Base-by-base conservation (phyloP, 2,329 filamentous ascomycete genomes). In the Rachicladosporium sp. region DNA sequence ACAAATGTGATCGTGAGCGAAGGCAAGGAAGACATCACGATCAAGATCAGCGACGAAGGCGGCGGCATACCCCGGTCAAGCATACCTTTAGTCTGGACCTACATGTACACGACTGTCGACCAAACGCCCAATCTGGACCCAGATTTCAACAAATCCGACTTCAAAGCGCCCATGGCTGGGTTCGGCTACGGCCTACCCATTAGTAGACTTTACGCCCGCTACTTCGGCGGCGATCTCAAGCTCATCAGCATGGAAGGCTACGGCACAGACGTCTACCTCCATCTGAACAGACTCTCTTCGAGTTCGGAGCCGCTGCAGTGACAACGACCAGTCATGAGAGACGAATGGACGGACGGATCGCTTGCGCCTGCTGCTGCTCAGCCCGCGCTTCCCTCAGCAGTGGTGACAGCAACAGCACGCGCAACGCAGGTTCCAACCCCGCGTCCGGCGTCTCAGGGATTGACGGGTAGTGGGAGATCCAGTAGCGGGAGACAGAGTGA, bases 201-300 rank as follows among this genome's bases (percentile, higher is more conserved):
- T 46, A 93, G 85, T 50, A 73, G 91, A 48, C 69, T 98, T 38
- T 98, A 98, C 56, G 91, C 91, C 40, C 73, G 91, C 49, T 98
- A 98, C 66, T 98, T 98, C 66, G 91, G 91, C 43, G 91, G 91
- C 43, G 91, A 98, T 61, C 62, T 98, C 54, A 96, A 96, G 65
- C 65, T 98, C 60, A 98, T 98, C 56, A 95, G 87, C 61, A 98
- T 98, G 91, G 91, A 98, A 70, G 91, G 91, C 85, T 98, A 98
- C 63, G 91, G 91, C 49, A 98, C 91, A 37, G 91, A 98, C 59
- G 91, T 96, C 38, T 98, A 98, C 66, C 82, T 98, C 35, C 91
- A 98, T 62, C 77, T 98, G 37, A 98, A 98, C 68, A 78, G 91
- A 41, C 74, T 98, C 19, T 94, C 87, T 33, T 94, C 86, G 50